Conservation (phyloP, 352 stramenopile species). For the Elongisporangium anandrum region DNA sequence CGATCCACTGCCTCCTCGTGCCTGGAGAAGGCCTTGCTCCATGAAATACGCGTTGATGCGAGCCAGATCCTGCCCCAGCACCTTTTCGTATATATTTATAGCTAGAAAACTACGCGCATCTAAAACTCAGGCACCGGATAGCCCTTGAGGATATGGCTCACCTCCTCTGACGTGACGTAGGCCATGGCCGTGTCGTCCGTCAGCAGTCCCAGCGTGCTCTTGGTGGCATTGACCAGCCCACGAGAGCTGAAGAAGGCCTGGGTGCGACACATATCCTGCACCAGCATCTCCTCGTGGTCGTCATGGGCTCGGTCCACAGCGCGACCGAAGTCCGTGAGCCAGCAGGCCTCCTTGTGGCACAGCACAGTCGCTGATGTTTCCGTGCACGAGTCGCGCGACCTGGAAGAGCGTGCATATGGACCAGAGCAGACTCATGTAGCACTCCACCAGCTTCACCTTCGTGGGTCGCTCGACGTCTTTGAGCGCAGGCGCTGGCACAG, state of each 20-base stretch:
- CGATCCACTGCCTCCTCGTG: too few species aligned
- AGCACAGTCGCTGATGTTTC: constrained; percentile 55
- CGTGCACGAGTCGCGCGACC: constrained; percentile 46
- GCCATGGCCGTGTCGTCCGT: constrained; percentile 11
- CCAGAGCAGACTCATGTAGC: constrained; percentile 37
- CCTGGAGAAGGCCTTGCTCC: too few species aligned
- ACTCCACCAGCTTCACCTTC: constrained; percentile 25
- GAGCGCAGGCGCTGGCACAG: constrained; percentile 30
- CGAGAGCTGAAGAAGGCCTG: constrained; percentile 60
- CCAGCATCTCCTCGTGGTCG: constrained; percentile 43
- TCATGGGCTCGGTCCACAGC: constrained; percentile 39
- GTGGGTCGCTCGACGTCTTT: constrained; percentile 34
- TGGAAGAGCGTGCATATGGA: constrained; percentile 45
- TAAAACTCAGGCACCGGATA: constrained; percentile 22
- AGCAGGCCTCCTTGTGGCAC: constrained; percentile 49
- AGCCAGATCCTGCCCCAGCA: too few species aligned
- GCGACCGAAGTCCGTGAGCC: constrained; percentile 58
- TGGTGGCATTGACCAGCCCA: constrained; percentile 26
- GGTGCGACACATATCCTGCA: constrained; percentile 58
- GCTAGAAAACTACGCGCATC: too few species aligned
- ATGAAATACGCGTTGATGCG: too few species aligned
- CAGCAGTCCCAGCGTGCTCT: constrained; percentile 18
- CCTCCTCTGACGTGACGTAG: constrained; percentile 20
- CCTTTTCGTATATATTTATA: too few species aligned
- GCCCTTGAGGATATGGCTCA: constrained; percentile 22